A percentile compares a stretch with the other conserved stretches of the same genome.
These are phyloP conservation scores for Candida rishiriensis DNA, from an alignment of 805 yeast species.

Conservation along the genomic window DNA sequence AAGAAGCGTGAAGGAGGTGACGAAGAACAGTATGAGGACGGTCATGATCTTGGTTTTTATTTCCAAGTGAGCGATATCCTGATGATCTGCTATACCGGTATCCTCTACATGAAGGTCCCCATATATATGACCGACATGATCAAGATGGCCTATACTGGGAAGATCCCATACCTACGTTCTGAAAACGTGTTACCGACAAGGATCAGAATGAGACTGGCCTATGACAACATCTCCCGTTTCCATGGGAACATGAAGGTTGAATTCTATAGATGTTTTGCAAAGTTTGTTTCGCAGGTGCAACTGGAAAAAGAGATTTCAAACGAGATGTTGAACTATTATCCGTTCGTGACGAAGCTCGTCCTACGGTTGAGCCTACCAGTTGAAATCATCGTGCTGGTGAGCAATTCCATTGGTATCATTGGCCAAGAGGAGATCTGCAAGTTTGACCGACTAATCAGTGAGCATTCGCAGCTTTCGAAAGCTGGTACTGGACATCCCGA, in stretches of 20 bases:
- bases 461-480: background rate
- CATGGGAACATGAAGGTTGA: conserved; percentile 10
- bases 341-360: conserved; percentile 38
- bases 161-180: conserved; percentile 38
- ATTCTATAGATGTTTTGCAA: conserved; percentile 7
- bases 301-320: conserved; percentile 5
- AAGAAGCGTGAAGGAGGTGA: conserved; percentile 3
- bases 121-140: conserved; percentile 47
- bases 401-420: conserved; percentile 20
- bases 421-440: background rate
- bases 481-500: conserved; percentile 32
- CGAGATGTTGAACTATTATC: conserved; percentile 27
- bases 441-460: background rate
- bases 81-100: conserved; percentile 46
- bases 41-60: background rate
- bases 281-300: background rate
- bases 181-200: conserved; percentile 18
- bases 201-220: conserved; percentile 14
- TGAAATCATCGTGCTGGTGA: conserved; percentile 37
- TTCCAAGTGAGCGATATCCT: conserved; percentile 19
- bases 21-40: background rate
- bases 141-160: conserved; percentile 35
- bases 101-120: conserved; percentile 45
- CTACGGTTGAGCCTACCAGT: conserved; percentile 46
- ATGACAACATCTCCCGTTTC: conserved; percentile 10